A percentile compares a stretch with the other conserved stretches of the same genome.
Conservation (phyloP, 495 filamentous ascomycete genomes). For the Neohortaea acidophila region DNA sequence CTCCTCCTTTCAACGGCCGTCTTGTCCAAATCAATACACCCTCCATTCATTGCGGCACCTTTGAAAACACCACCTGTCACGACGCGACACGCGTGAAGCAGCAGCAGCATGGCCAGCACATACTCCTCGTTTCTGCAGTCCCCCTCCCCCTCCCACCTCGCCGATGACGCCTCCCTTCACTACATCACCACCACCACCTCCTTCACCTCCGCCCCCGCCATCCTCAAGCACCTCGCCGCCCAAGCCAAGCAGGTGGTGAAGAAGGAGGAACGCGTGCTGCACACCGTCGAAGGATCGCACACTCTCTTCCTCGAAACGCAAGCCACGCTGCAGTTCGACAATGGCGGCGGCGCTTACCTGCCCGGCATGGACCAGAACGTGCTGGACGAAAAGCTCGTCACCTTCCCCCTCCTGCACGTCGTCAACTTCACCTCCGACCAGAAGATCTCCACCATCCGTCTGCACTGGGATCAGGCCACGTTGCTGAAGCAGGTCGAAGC, state of each 20-base stretch:
- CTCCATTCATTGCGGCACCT: no score
- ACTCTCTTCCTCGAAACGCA: slow-evolving; percentile 48
- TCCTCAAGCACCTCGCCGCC: slow-evolving; percentile 60
- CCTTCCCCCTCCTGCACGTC: slow-evolving; percentile 77
- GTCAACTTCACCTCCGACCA: slow-evolving; percentile 63
- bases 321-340: slow-evolving; percentile 66
- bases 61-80: no score
- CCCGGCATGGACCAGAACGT: slow-evolving; percentile 91
- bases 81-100: no score
- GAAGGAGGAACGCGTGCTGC: slow-evolving; percentile 59
- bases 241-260: slow-evolving; percentile 58
- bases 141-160: slow-evolving; percentile 49
- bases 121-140: slow-evolving; percentile 69
- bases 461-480: slow-evolving; percentile 90
- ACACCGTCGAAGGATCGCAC: slow-evolving; percentile 52
- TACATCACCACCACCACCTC: slow-evolving; percentile 84
- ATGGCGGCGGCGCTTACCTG: slow-evolving; percentile 71
- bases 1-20: no score
- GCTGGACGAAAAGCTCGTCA: slow-evolving; percentile 64
- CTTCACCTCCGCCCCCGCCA: slow-evolving; percentile 49
- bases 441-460: slow-evolving; percentile 70
- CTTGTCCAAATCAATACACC: no score
- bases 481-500: slow-evolving; percentile 86
- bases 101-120: slow-evolving; percentile 41
- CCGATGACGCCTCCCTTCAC: slow-evolving; percentile 56